Percentiles rank a stretch among this genome's conserved stretches.
phyloP scores from a whole-genome alignment of 352 stramenopile genomes.

The Phytopythium litorale region DNA sequence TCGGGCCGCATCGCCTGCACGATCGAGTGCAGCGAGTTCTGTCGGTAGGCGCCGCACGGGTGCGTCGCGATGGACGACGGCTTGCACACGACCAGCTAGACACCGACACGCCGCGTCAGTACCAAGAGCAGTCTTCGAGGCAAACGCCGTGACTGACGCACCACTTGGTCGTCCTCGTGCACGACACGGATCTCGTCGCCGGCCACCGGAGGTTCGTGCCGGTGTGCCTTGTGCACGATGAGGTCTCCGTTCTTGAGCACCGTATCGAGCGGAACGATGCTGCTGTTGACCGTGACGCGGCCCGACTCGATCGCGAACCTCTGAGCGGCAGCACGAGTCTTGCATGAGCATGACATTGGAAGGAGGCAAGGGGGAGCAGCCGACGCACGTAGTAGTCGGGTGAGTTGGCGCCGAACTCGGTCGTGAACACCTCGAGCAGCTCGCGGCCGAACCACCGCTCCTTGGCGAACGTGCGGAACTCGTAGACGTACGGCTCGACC shows the following conservation, averaged over 20 bases:
- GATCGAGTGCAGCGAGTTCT: constrained; percentile 92
- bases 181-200: constrained; percentile 78
- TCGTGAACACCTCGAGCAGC: constrained; percentile 90
- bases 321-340: constrained; percentile 28
- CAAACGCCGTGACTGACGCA: constrained; percentile 15
- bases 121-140: neutral
- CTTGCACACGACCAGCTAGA: constrained; percentile 84
- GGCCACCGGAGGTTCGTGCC: constrained; percentile 94
- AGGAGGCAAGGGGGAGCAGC: neutral
- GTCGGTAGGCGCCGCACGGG: constrained; percentile 92
- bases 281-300: constrained; percentile 92
- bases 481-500: constrained; percentile 94
- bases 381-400: constrained; percentile 80
- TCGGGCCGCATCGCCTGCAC: constrained; percentile 66
- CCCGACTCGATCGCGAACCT: constrained; percentile 91
- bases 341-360: constrained; percentile 1
- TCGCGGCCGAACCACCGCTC: constrained; percentile 90
- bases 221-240: constrained; percentile 93
- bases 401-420: constrained; percentile 81
- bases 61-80: constrained; percentile 94
- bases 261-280: constrained; percentile 71
- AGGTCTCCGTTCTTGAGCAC: constrained; percentile 92
- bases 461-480: constrained; percentile 95
- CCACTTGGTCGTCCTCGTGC: constrained; percentile 71
- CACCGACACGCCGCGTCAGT: constrained; percentile 4